These are phyloP conservation scores for Aspergillus melleus DNA, from an alignment of 2,329 filamentous ascomycete genomes.

Conservation along the genomic window DNA sequence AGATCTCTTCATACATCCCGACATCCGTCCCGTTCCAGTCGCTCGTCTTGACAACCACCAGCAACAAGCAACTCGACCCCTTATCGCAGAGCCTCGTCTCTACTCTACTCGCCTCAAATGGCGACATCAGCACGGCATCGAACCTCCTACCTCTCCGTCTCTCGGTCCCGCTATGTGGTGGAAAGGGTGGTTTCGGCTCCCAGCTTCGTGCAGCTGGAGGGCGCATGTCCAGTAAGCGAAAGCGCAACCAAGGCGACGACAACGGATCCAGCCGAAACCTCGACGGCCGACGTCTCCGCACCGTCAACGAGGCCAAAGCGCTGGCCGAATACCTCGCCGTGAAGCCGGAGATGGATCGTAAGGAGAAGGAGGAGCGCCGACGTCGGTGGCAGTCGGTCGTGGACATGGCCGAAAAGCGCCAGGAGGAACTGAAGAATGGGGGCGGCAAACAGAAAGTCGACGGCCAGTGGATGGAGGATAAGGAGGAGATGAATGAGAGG, in stretches of 20 bases:
- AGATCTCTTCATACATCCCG: conserved; percentile 58
- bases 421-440: conserved; percentile 80
- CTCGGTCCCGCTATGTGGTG: conserved; percentile 76
- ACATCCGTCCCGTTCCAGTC: conserved; percentile 57
- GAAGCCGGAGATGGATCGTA: conserved; percentile 95
- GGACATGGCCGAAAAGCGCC: conserved; percentile 75
- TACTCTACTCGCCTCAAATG: conserved; percentile 51
- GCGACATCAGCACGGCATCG: conserved; percentile 48
- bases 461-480: conserved; percentile 92
- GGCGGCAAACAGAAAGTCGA: conserved; percentile 67
- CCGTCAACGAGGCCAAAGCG: conserved; percentile 92
- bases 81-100: conserved; percentile 54
- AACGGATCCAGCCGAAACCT: conserved; percentile 92
- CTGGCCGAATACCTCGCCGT: conserved; percentile 92
- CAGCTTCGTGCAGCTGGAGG: conserved; percentile 95
- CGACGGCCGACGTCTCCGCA: conserved; percentile 84
- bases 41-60: conserved; percentile 77
- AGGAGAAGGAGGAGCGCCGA: conserved; percentile 82
- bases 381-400: conserved; percentile 85
- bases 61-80: conserved; percentile 67
- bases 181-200: conserved; percentile 96
- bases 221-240: conserved; percentile 96
- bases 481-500: conserved; percentile 84
- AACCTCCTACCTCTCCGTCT: conserved; percentile 81
- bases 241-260: conserved; percentile 76